These are phyloP conservation scores for Chloris gayana DNA, from an alignment of 176 grass and related monocot species.

Conservation along the genomic window DNA sequence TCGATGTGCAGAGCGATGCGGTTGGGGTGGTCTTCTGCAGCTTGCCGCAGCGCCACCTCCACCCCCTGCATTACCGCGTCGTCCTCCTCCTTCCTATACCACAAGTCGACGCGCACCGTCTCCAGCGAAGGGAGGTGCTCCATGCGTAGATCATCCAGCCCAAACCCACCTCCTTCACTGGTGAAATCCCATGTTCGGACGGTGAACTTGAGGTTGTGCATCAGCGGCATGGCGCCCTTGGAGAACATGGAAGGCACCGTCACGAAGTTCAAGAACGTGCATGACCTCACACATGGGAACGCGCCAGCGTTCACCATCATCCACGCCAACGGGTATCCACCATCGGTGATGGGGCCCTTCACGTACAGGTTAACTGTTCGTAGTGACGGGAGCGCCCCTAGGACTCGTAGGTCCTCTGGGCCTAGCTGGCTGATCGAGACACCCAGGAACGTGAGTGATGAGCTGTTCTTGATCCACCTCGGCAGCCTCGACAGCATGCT, in stretches of 20 bases:
- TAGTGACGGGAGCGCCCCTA: background rate
- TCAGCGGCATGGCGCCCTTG: background rate
- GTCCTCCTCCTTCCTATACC: too few species aligned
- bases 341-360: background rate
- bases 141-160: too few species aligned
- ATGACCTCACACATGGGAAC: background rate
- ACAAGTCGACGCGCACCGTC: too few species aligned
- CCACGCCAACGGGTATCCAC: background rate
- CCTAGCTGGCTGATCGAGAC: background rate
- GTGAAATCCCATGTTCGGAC: background rate
- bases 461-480: background rate
- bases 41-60: too few species aligned
- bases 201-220: background rate
- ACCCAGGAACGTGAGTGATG: background rate
- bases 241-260: conserved; percentile 8
- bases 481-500: background rate
- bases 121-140: too few species aligned
- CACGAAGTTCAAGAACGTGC: background rate
- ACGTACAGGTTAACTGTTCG: background rate
- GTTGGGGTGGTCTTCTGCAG: too few species aligned
- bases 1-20: background rate
- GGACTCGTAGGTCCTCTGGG: background rate
- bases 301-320: background rate
- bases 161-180: too few species aligned
- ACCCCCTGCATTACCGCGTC: too few species aligned